Conservation (phyloP, 441 rosid genomes). For the Brassica balearica region DNA sequence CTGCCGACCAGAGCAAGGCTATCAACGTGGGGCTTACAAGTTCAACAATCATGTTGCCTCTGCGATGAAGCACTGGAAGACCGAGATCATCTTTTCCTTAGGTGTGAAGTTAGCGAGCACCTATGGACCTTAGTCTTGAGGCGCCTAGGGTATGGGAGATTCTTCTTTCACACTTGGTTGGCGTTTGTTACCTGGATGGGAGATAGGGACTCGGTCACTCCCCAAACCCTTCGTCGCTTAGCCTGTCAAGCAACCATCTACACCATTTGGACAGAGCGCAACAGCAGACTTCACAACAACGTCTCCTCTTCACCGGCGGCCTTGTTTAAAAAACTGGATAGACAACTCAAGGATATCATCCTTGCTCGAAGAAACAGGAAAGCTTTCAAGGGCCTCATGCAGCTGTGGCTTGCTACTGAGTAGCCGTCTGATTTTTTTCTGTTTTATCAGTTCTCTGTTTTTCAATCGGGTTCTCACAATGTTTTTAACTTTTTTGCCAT, state of each 20-base stretch:
- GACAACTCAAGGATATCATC: neutral
- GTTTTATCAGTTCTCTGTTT: neutral
- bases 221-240: neutral
- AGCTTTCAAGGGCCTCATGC: neutral
- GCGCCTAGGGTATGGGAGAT: neutral
- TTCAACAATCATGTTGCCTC: neutral
- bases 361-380: neutral
- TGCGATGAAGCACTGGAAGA: neutral
- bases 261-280: neutral
- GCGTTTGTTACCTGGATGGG: neutral
- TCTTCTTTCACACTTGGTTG: neutral
- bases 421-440: too few relatives aligned
- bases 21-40: neutral
- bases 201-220: neutral
- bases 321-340: neutral
- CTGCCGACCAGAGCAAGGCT: too few relatives aligned
- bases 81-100: neutral
- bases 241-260: neutral
- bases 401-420: neutral
- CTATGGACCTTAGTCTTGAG: neutral
- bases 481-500: neutral
- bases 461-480: neutral
- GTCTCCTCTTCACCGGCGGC: neutral
- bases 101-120: neutral
- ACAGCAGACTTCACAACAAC: neutral